Evolutionary conservation across 106 monocot species (phyloP).

Genomic region (Triglochin maritima): DNA sequence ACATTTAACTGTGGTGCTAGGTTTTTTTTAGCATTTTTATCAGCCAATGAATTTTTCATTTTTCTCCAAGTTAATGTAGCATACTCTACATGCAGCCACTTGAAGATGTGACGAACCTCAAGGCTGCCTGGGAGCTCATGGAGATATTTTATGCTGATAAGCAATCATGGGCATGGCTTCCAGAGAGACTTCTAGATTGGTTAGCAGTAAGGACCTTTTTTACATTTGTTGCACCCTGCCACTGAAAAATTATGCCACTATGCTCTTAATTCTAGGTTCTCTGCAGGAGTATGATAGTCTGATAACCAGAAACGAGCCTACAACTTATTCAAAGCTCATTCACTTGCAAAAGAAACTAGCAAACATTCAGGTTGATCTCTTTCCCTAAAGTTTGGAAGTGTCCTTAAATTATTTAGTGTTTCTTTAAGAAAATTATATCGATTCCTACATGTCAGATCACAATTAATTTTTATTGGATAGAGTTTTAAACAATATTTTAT

Average conservation of each 20-base stretch:
- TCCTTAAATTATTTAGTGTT: too few species aligned
- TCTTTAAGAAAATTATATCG: too few species aligned
- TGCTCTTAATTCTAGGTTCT: background rate
- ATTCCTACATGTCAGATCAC: too few species aligned
- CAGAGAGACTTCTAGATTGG: slow-evolving; percentile 88
- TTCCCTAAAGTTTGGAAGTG: background rate
- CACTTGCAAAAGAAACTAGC: slow-evolving; percentile 64
- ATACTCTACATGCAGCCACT: slow-evolving; percentile 22
- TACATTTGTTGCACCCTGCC: background rate
- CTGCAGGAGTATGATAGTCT: slow-evolving; percentile 76
- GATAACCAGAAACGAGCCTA: slow-evolving; percentile 31
- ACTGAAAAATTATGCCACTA: too few species aligned
- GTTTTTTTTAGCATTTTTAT: background rate
- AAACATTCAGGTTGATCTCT: slow-evolving; percentile 52
- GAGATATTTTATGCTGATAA: slow-evolving; percentile 90
- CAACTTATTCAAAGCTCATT: slow-evolving; percentile 45
- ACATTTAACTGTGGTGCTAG: background rate
- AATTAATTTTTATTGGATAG: too few species aligned
- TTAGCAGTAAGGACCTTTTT: slow-evolving; percentile 67
- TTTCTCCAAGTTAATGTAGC: background rate
- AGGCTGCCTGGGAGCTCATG: slow-evolving; percentile 83
- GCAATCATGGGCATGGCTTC: slow-evolving; percentile 61
- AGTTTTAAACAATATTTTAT: too few species aligned
- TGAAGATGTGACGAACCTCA: slow-evolving; percentile 47
- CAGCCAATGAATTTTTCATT: background rate